Conservation (phyloP, 2,329 filamentous ascomycete genomes). For the Penicillium sp. region DNA sequence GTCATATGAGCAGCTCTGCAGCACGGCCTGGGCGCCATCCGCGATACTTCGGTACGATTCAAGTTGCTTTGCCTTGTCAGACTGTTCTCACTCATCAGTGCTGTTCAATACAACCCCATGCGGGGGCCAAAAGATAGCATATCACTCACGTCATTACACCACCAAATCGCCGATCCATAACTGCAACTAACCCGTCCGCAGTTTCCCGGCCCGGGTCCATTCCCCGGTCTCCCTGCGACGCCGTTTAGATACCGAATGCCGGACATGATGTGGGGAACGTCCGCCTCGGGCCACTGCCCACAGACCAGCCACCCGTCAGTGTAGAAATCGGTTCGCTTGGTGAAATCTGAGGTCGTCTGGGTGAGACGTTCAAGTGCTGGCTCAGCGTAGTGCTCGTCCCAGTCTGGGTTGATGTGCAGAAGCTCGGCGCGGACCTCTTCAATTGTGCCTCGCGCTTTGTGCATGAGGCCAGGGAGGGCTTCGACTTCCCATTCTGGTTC, state of each 20-base stretch:
- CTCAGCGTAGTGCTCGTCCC: background rate
- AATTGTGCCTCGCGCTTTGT: background rate
- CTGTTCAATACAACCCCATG: background rate
- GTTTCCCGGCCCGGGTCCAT: background rate
- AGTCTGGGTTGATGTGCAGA: conserved; percentile 1
- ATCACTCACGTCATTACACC: conserved; percentile 14
- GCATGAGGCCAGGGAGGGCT: no score
- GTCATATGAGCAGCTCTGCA: background rate
- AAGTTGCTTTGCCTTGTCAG: background rate
- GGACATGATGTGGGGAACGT: no score
- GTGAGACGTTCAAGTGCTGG: background rate
- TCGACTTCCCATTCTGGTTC: no score
- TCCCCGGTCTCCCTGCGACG: background rate
- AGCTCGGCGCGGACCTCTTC: background rate
- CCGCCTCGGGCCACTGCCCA: background rate
- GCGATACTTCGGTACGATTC: background rate
- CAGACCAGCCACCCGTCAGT: background rate
- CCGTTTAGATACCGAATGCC: background rate
- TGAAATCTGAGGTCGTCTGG: background rate
- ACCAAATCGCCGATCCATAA: background rate
- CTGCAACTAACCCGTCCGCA: conserved; percentile 3
- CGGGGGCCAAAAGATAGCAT: background rate
- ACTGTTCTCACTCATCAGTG: background rate
- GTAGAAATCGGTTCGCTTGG: background rate
- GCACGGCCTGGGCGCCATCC: background rate